phyloP scores from a whole-genome alignment of 208 protist genomes.

The Trypanosoma platydactyli region DNA sequence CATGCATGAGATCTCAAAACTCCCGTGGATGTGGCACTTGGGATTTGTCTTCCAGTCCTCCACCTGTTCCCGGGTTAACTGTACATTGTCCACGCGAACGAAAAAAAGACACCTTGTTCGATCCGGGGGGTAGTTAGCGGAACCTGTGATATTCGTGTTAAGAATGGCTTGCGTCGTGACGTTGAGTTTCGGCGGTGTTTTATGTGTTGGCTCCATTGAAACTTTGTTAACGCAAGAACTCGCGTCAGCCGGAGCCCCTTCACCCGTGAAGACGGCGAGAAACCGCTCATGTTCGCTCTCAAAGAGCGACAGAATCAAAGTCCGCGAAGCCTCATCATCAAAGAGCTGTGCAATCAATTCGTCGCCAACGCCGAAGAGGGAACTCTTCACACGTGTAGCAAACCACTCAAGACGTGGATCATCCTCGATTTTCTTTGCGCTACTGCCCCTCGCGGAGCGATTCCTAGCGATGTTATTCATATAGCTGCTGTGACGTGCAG shows the following conservation, averaged over 20 bases:
- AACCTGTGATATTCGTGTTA: conserved; percentile 87
- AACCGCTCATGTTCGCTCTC: conserved; percentile 50
- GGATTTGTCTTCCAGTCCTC: conserved; percentile 65
- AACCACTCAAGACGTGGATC: conserved; percentile 85
- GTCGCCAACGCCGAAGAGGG: conserved; percentile 61
- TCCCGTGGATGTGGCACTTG: conserved; percentile 56
- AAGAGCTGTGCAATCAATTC: conserved; percentile 61
- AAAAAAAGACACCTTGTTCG: conserved; percentile 87
- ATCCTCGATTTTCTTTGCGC: not conserved
- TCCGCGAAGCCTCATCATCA: conserved; percentile 32
- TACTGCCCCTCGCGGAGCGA: not conserved
- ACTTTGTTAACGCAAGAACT: not conserved
- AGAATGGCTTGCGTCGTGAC: conserved; percentile 59
- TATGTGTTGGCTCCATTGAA: conserved; percentile 1
- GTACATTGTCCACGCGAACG: conserved; percentile 50
- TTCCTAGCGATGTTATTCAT: conserved; percentile 1
- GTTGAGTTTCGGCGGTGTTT: conserved; percentile 41
- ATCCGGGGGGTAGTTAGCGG: conserved; percentile 63
- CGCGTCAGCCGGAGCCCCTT: conserved; percentile 43
- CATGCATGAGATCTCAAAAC: conserved; percentile 81
- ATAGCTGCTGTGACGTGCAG: not conserved
- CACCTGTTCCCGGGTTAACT: conserved; percentile 59
- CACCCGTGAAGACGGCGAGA: conserved; percentile 57
- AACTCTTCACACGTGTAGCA: conserved; percentile 44
- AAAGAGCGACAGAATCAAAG: conserved; percentile 56